A percentile compares a stretch with the other conserved stretches of the same genome.
Conservation (phyloP, 805 yeast species). For the Debaryomyces tyrocola region DNA sequence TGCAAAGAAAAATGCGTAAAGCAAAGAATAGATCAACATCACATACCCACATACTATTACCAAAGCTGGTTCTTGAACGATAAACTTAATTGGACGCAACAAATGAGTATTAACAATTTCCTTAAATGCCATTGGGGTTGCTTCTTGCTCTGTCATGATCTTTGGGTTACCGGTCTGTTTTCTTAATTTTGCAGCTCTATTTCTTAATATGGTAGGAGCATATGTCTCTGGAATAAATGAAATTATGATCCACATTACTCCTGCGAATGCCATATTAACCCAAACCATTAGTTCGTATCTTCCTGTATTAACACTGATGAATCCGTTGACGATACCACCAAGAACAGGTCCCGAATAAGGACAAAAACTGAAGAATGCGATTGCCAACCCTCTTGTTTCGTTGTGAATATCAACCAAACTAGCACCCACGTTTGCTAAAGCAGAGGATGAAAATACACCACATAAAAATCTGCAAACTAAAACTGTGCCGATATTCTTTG, state of each 20-base stretch:
- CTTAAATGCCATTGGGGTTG: constrained; percentile 63
- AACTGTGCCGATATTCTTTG: constrained; percentile 79
- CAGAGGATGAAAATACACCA: constrained; percentile 84
- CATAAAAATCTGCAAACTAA: constrained; percentile 82
- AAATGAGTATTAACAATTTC: constrained; percentile 76
- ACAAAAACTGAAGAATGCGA: constrained; percentile 87
- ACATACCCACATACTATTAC: constrained; percentile 83
- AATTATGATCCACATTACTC: constrained; percentile 71
- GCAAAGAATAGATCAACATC: constrained; percentile 83
- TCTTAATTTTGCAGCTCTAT: constrained; percentile 64
- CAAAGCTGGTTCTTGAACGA: constrained; percentile 79
- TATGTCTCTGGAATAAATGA: constrained; percentile 84
- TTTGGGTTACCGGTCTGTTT: constrained; percentile 78
- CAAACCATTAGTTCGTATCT: constrained; percentile 74
- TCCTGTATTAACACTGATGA: constrained; percentile 70
- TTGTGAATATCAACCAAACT: constrained; percentile 86
- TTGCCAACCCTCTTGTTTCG: constrained; percentile 81
- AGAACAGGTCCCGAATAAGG: constrained; percentile 93
- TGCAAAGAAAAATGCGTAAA: constrained; percentile 93
- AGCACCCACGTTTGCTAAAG: constrained; percentile 85
- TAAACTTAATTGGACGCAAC: constrained; percentile 76
- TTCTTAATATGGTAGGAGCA: constrained; percentile 75
- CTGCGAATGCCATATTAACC: constrained; percentile 93
- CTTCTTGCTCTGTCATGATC: constrained; percentile 93
- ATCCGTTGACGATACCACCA: constrained; percentile 88